These are phyloP conservation scores for Cryomyces minteri DNA, from an alignment of 495 filamentous ascomycete genomes.

Conservation along the genomic window DNA sequence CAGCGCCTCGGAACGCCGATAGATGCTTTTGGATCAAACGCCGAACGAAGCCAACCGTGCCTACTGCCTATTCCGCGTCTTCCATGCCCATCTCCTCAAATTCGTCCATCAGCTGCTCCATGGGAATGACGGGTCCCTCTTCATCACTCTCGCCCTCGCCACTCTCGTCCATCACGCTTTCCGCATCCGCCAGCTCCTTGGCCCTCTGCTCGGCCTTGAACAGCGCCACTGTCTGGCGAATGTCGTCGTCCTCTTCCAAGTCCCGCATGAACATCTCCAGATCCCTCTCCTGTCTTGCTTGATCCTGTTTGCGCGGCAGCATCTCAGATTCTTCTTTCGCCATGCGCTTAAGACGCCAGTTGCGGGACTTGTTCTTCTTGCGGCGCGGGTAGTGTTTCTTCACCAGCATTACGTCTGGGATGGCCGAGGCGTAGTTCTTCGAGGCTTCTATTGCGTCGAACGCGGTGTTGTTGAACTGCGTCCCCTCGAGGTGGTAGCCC, in stretches of 20 bases:
- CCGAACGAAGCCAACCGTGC: too few relatives aligned
- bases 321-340: constrained; percentile 69
- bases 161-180: constrained; percentile 29
- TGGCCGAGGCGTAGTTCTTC: constrained; percentile 46
- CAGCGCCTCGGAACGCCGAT: too few relatives aligned
- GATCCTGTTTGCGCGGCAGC: constrained; percentile 59
- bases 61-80: constrained; percentile 3
- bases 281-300: constrained; percentile 68
- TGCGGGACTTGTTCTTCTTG: constrained; percentile 61
- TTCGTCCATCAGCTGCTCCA: constrained; percentile 26
- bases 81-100: constrained; percentile 22
- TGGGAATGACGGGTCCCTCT: constrained; percentile 21
- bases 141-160: constrained; percentile 45
- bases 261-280: constrained; percentile 95
- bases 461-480: constrained; percentile 77
- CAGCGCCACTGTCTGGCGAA: constrained; percentile 62
- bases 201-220: constrained; percentile 48
- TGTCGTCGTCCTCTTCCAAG: constrained; percentile 85
- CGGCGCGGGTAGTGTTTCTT: constrained; percentile 88
- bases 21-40: too few relatives aligned
- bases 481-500: constrained; percentile 72
- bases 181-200: constrained; percentile 9
- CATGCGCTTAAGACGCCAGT: constrained; percentile 93
- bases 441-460: constrained; percentile 63
- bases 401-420: constrained; percentile 86